A percentile compares a stretch with the other conserved stretches of the same genome.
phyloP scores from a whole-genome alignment of 73 alveolate genomes.

The Symbiodinium natans region DNA sequence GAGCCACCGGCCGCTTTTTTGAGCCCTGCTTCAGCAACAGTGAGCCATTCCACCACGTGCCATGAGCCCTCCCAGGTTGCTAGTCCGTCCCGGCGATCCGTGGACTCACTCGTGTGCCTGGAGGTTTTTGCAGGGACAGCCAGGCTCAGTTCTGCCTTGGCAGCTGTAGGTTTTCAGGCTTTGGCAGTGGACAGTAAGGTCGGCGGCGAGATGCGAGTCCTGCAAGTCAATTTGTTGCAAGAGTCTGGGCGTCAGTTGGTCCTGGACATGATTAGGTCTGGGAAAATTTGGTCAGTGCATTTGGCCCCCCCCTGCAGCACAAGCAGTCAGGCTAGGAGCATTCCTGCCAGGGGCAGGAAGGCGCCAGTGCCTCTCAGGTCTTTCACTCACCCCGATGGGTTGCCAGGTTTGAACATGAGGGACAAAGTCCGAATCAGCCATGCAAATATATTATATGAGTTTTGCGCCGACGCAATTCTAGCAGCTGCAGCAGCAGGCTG shows the following conservation, averaged over 20 bases:
- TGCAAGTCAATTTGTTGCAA: neutral
- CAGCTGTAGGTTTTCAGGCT: neutral
- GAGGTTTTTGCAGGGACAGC: neutral
- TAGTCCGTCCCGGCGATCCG: too few species aligned
- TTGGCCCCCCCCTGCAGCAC: neutral
- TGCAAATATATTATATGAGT: neutral
- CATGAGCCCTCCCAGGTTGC: too few species aligned
- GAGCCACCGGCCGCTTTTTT: too few species aligned
- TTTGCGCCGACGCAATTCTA: neutral
- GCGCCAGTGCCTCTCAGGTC: neutral
- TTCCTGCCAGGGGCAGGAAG: neutral
- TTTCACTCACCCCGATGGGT: neutral
- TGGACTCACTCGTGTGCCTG: neutral
- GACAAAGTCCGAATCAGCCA: neutral
- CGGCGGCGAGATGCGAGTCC: neutral
- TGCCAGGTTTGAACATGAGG: neutral
- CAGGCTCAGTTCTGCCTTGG: neutral
- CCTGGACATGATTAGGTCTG: neutral
- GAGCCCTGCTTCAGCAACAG: too few species aligned
- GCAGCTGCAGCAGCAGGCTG: neutral
- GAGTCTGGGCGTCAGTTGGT: neutral
- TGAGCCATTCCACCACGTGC: too few species aligned
- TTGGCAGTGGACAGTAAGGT: neutral
- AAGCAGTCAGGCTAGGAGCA: neutral
- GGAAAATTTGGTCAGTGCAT: neutral